Conservation (phyloP, 1,284 basidiomycete species). For the Neonothopanus nambi region DNA sequence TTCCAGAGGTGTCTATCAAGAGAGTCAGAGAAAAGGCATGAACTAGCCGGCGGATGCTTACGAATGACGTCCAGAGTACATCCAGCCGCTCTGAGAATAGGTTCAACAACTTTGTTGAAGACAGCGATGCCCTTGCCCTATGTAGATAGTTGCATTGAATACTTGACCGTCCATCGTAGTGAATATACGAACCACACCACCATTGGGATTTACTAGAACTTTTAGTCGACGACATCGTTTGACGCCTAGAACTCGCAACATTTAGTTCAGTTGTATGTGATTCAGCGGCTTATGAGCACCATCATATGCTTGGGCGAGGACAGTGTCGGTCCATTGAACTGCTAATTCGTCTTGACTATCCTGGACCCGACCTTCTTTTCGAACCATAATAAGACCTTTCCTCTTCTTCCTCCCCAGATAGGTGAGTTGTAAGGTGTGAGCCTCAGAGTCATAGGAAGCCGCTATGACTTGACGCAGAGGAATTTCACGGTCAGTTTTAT, state of each 20-base stretch:
- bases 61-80: conserved; percentile 67
- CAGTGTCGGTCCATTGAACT: conserved; percentile 53
- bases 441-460: conserved; percentile 39
- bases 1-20: conserved; percentile 71
- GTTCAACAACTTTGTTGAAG: conserved; percentile 71
- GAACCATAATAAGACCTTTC: conserved; percentile 40
- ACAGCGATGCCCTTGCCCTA: conserved; percentile 71
- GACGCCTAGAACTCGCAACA: conserved; percentile 41
- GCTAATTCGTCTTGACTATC: conserved; percentile 37
- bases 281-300: conserved; percentile 41
- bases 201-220: conserved; percentile 86
- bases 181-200: conserved; percentile 61
- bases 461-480: conserved; percentile 53
- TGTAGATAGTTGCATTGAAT: no score
- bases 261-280: background rate
- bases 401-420: conserved; percentile 46
- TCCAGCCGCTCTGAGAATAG: conserved; percentile 78
- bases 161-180: no score
- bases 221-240: conserved; percentile 52
- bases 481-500: conserved; percentile 27
- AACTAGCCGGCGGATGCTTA: conserved; percentile 23
- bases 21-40: background rate
- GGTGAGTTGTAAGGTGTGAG: conserved; percentile 41
- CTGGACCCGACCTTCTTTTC: conserved; percentile 43
- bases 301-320: conserved; percentile 63